Evolutionary conservation across 192 early-diverging fungal species (phyloP).

Genomic region (Chytriomyces sp.): DNA sequence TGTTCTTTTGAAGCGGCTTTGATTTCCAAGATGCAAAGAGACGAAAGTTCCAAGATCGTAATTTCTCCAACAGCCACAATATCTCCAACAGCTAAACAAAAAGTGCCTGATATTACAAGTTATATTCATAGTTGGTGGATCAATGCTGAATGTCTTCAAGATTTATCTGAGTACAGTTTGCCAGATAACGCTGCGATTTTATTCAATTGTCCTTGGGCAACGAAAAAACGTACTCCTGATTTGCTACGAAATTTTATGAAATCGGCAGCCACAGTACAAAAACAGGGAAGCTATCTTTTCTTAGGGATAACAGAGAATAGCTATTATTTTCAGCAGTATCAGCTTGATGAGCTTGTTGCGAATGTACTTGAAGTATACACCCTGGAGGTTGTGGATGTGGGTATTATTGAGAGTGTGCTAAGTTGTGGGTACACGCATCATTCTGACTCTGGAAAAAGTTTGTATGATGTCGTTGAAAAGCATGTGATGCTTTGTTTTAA

Average conservation of each 20-base stretch:
- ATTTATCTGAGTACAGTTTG: neutral
- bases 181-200: neutral
- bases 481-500: constrained; percentile 5
- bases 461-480: neutral
- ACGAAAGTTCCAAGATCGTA: neutral
- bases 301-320: neutral
- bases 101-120: neutral
- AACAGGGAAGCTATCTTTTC: neutral
- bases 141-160: neutral
- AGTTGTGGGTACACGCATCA: neutral
- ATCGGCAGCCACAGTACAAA: neutral
- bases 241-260: neutral
- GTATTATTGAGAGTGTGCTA: neutral
- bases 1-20: constrained; percentile 1
- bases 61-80: too few species aligned
- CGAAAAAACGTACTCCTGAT: neutral
- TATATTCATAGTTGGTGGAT: neutral
- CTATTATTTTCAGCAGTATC: neutral
- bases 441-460: neutral
- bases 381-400: neutral
- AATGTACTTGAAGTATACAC: neutral
- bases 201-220: neutral
- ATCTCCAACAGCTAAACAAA: neutral
- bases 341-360: neutral
- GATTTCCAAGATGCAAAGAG: constrained; percentile 5